Evolutionary conservation across 768 basidiomycete species (phyloP).

Genomic region (Amanita brunnescens): DNA sequence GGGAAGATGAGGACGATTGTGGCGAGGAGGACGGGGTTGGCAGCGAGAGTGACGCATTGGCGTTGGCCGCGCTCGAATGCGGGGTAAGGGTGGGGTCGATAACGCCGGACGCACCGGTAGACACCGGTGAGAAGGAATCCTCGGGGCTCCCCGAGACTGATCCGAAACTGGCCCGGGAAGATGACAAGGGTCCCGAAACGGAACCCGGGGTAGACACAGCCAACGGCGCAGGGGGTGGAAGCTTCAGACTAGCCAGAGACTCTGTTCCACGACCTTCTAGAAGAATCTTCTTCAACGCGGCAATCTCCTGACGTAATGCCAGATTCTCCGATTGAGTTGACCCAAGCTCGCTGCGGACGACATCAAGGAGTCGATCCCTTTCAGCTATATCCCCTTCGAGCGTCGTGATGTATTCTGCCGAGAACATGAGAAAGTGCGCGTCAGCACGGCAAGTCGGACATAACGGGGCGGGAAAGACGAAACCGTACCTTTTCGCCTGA

Average conservation of each 20-base stretch:
- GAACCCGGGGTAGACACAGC: conserved; percentile 1
- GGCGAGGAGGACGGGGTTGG: conserved; percentile 14
- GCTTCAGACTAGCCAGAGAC: conserved; percentile 26
- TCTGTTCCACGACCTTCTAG: conserved; percentile 54
- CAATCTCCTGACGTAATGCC: conserved; percentile 73
- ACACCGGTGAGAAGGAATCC: conserved; percentile 9
- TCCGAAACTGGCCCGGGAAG: neutral
- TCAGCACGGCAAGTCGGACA: conserved; percentile 6
- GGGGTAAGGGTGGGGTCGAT: conserved; percentile 6
- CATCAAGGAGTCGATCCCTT: conserved; percentile 83
- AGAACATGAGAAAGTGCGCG: conserved; percentile 8
- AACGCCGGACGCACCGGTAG: conserved; percentile 2
- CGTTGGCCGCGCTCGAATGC: conserved; percentile 3
- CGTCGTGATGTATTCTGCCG: conserved; percentile 83
- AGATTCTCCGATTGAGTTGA: conserved; percentile 73
- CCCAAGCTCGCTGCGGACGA: conserved; percentile 78
- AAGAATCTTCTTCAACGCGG: conserved; percentile 63
- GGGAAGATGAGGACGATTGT: conserved; percentile 11
- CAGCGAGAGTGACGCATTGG: conserved; percentile 5
- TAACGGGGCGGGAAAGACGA: conserved; percentile 9
- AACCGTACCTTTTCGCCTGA: conserved; percentile 73
- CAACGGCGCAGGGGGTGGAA: conserved; percentile 40
- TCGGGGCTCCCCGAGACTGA: conserved; percentile 6
- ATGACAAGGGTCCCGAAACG: neutral
- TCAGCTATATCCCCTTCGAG: conserved; percentile 92